Base-by-base conservation (phyloP, 306 rosid species). In the Prinsepia uniflora region DNA sequence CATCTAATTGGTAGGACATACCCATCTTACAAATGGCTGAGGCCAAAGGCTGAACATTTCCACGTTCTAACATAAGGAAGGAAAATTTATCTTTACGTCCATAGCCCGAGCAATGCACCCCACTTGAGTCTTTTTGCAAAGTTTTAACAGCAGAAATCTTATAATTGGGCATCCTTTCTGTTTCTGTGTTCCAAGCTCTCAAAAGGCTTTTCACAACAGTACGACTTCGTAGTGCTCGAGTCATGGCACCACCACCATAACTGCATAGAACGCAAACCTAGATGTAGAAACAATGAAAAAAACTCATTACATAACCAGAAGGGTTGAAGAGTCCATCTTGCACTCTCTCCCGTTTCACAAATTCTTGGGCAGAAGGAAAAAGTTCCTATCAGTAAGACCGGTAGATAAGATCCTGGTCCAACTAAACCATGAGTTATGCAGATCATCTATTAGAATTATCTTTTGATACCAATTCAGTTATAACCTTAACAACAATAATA, bases 181-280 rank as follows among this genome's bases (percentile, higher is more conserved):
- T 71, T 73, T 79, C 88, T 67, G 59, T 14, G 62, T 71, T 75
- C 90, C 90, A 85, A 39, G 67, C 82, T 77, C 81, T 77, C 61
- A 88, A 8, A 60, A 88, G 82, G 82, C 86, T 76, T 80, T 81
- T 83, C 40, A 73, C 90, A 69, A 85, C 73, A 36, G 70, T 17
- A 30, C 47, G 79, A 75, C 82, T 85, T 67, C 70, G 72, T 64
- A 83, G 61, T 4, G 92, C 92, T 70, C 67, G 72, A 70, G 90
- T 88, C 92, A 88, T 88, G 47, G 92, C 92, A 72, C 92, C 92
- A 59, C 85, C 92, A 59, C 90, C 92, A 75, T 88, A 88, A 75
- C 92, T 90, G 79, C 92, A 88, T 9, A 88, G 86, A 49, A 88
- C 90, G 65, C 92, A 88, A 30, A 75, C 88, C 92, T 87, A 79